Conservation (phyloP, 192 early-diverging fungal species). For the Coemansia reversa region DNA sequence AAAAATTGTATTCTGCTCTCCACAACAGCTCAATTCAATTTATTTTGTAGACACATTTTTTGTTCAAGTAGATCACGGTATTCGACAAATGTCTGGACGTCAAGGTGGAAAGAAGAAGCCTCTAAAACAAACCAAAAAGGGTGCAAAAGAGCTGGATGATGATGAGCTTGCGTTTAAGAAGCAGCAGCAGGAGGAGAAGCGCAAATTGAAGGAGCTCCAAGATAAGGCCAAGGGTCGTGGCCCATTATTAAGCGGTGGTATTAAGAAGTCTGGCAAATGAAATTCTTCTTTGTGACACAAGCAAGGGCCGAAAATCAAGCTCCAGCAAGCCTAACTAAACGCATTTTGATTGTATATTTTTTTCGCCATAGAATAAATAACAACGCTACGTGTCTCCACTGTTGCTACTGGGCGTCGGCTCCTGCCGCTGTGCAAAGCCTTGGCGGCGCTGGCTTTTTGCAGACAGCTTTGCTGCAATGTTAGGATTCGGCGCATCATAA, state of each 20-base stretch:
- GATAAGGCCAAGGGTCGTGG: slow-evolving; percentile 62
- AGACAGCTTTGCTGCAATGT: slow-evolving; percentile 2
- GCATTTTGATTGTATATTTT: no score
- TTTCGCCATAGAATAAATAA: not conserved
- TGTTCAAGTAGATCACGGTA: not conserved
- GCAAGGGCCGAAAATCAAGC: no score
- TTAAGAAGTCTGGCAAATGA: slow-evolving; percentile 72
- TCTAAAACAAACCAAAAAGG: slow-evolving; percentile 82
- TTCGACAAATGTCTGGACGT: slow-evolving; percentile 24
- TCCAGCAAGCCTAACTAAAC: no score
- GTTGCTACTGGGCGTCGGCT: not conserved
- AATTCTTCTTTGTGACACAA: not conserved
- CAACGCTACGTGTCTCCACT: not conserved
- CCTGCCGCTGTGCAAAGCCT: slow-evolving; percentile 6
- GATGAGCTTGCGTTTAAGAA: slow-evolving; percentile 76
- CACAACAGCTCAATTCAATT: not conserved
- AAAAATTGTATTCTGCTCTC: no score
- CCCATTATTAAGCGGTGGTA: slow-evolving; percentile 65
- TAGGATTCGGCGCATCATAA: slow-evolving; percentile 13
- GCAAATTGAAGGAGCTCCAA: slow-evolving; percentile 75
- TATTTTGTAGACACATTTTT: not conserved
- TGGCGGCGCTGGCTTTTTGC: slow-evolving; percentile 27
- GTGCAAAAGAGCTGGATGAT: slow-evolving; percentile 61
- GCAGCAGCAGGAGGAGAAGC: slow-evolving; percentile 75
- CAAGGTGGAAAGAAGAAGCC: slow-evolving; percentile 87